Evolutionary conservation across 2,329 filamentous ascomycete genomes (phyloP).

Genomic region (Botrytis pseudocinerea): DNA sequence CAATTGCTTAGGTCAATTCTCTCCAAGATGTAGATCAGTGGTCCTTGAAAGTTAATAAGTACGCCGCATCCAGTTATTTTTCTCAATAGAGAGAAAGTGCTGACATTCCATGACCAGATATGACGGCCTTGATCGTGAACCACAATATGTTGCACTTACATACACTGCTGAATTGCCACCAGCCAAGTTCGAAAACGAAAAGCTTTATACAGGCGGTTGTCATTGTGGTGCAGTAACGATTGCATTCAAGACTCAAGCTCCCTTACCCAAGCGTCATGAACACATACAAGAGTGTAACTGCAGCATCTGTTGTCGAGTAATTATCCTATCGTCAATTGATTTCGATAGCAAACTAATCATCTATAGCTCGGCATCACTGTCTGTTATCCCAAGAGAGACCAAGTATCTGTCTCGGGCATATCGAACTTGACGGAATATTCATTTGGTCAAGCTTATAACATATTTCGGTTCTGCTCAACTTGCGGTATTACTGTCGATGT

Average conservation of each 20-base stretch:
- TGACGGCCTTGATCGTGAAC: constrained; percentile 29
- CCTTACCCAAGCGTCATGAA: constrained; percentile 11
- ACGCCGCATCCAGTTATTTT: neutral
- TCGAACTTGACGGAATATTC: constrained; percentile 22
- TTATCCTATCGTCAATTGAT: neutral
- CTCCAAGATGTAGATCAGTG: constrained; percentile 31
- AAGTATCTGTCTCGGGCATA: constrained; percentile 21
- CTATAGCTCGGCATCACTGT: constrained; percentile 23
- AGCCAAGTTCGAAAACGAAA: constrained; percentile 27
- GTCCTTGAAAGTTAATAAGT: constrained; percentile 26
- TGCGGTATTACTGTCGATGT: constrained; percentile 23
- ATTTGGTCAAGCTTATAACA: constrained; percentile 18
- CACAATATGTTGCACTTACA: constrained; percentile 24
- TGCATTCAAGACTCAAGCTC: constrained; percentile 29
- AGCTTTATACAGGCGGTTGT: constrained; percentile 33
- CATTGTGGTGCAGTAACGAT: constrained; percentile 35
- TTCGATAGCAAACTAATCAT: neutral
- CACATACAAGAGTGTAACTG: constrained; percentile 32
- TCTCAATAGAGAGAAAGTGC: neutral
- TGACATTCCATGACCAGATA: constrained; percentile 19
- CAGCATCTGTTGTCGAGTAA: constrained; percentile 30
- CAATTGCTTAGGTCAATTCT: constrained; percentile 25
- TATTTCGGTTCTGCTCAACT: constrained; percentile 25
- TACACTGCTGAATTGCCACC: constrained; percentile 27
- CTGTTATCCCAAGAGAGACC: constrained; percentile 21